phyloP scores from a whole-genome alignment of 352 stramenopile species.

The Pythium brachiatum region DNA sequence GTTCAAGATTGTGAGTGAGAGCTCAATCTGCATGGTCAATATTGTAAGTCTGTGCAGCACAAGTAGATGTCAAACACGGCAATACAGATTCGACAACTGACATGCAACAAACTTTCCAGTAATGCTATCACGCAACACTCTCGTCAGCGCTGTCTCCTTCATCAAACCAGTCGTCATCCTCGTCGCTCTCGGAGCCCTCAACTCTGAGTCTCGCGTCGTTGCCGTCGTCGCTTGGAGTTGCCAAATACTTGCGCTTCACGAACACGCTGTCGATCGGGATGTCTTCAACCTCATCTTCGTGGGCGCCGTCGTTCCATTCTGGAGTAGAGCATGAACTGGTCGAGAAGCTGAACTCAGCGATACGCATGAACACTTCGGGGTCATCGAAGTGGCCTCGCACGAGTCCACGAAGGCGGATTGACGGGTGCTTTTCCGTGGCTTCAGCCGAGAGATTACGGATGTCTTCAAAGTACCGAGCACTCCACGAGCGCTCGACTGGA shows the following conservation, averaged over 20 bases:
- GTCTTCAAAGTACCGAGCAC: background rate
- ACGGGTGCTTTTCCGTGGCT: background rate
- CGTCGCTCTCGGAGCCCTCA: background rate
- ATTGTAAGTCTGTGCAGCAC: too few relatives aligned
- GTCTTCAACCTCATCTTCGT: background rate
- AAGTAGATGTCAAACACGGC: too few relatives aligned
- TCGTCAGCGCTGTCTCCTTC: background rate
- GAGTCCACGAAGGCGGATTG: background rate
- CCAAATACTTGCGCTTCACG: background rate
- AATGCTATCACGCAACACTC: background rate
- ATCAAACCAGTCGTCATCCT: background rate
- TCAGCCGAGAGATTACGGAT: background rate
- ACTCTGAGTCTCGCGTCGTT: background rate
- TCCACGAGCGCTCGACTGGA: background rate
- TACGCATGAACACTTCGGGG: background rate
- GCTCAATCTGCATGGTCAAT: too few relatives aligned
- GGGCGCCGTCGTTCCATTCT: background rate
- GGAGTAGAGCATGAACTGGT: background rate
- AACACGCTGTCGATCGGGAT: background rate
- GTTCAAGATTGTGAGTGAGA: too few relatives aligned
- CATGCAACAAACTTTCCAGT: too few relatives aligned
- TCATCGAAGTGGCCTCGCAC: background rate
- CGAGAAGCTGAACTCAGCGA: background rate
- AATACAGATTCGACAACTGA: too few relatives aligned
- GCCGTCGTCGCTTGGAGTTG: background rate